A percentile compares a stretch with the other conserved stretches of the same genome.
phyloP scores from a whole-genome alignment of 805 yeast species.

The Kazachstania martiniae region DNA sequence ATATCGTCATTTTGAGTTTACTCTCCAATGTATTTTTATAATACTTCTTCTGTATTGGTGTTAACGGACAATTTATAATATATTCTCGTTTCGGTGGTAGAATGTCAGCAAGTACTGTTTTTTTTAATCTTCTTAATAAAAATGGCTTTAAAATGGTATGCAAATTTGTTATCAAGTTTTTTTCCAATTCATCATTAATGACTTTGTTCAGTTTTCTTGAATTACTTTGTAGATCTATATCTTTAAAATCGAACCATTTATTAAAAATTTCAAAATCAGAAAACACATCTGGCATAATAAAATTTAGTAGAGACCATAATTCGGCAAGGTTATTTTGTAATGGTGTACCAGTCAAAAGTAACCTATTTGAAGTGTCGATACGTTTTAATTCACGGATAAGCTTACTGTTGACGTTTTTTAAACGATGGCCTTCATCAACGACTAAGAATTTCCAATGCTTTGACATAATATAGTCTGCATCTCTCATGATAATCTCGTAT shows the following conservation, averaged over 20 bases:
- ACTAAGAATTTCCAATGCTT: conserved; percentile 71
- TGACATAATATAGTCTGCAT: conserved; percentile 42
- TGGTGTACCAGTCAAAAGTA: conserved; percentile 92
- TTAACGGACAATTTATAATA: conserved; percentile 60
- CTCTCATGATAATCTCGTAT: conserved; percentile 70
- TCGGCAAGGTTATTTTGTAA: conserved; percentile 84
- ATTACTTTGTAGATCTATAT: conserved; percentile 31
- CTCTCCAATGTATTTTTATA: conserved; percentile 42
- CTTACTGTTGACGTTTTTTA: conserved; percentile 74
- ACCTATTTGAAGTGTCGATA: conserved; percentile 55
- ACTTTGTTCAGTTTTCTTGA: conserved; percentile 29
- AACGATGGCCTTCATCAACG: conserved; percentile 92
- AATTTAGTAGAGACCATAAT: conserved; percentile 85
- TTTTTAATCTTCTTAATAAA: conserved; percentile 69
- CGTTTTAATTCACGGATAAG: conserved; percentile 62
- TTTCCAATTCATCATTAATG: conserved; percentile 48
- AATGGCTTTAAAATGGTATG: conserved; percentile 89
- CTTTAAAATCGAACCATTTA: conserved; percentile 85
- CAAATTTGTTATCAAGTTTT: conserved; percentile 57
- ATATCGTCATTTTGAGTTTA: conserved; percentile 34
- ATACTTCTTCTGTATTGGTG: conserved; percentile 51
- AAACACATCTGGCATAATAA: conserved; percentile 86
- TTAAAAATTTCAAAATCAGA: conserved; percentile 83
- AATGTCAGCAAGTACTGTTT: conserved; percentile 48
- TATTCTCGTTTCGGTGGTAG: conserved; percentile 89